Conservation (phyloP, 345 rosid species). For the Boechera retrofracta region DNA sequence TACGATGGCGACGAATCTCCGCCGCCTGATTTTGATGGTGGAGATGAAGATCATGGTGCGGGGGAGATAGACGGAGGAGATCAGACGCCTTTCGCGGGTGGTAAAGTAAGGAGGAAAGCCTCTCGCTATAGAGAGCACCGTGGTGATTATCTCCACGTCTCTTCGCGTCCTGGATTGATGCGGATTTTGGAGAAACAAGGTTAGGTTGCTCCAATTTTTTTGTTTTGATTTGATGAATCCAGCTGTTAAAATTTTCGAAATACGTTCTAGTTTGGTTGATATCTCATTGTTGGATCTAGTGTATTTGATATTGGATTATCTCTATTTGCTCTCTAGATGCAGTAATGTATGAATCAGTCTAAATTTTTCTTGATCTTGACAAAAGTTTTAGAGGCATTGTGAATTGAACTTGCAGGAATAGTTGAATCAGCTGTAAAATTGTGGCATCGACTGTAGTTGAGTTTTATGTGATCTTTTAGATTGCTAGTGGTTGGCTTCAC, state of each 20-base stretch:
- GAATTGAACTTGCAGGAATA: not conserved
- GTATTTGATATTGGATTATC: not conserved
- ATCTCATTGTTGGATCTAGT: slow-evolving; percentile 17
- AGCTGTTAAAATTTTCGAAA: not conserved
- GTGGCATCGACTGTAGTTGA: not conserved
- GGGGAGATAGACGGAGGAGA: slow-evolving; percentile 44
- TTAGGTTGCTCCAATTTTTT: not conserved
- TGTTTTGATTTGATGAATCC: not conserved
- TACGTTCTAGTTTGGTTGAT: not conserved
- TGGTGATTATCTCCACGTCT: slow-evolving; percentile 90
- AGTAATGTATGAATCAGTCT: not conserved
- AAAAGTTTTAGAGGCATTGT: not conserved
- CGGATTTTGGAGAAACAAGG: slow-evolving; percentile 88
- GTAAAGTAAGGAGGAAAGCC: slow-evolving; percentile 79
- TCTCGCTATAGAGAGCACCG: slow-evolving; percentile 75
- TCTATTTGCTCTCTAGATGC: not conserved
- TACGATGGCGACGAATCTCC: slow-evolving; percentile 55
- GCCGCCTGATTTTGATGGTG: slow-evolving; percentile 46
- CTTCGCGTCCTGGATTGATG: slow-evolving; percentile 69
- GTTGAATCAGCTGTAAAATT: not conserved
- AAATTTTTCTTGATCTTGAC: not conserved
- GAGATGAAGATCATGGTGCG: slow-evolving; percentile 19
- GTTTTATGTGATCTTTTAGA: not conserved
- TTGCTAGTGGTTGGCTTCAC: slow-evolving; percentile 1
- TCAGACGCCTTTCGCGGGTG: slow-evolving; percentile 77